A percentile compares a stretch with the other conserved stretches of the same genome.
phyloP scores from a whole-genome alignment of 352 stramenopile species.

The Globisporangium nunn region DNA sequence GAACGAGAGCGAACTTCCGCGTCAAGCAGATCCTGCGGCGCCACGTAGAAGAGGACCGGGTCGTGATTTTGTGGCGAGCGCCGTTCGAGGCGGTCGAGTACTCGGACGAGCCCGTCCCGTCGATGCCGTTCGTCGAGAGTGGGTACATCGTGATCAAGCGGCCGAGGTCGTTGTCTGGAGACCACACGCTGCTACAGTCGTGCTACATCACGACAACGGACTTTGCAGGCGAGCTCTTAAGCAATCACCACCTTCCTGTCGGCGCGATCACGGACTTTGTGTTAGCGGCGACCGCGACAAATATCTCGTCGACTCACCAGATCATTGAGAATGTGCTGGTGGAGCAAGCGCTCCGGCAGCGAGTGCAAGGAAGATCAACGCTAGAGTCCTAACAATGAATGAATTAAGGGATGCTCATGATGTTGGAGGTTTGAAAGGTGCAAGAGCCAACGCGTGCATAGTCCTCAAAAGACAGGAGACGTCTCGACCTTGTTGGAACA shows the following conservation, averaged over 20 bases:
- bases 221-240: neutral
- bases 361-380: neutral
- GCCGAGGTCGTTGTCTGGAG: neutral
- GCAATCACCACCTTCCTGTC: constrained; percentile 16
- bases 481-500: too few species aligned
- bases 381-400: neutral
- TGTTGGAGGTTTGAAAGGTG: neutral
- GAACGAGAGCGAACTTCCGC: constrained; percentile 35
- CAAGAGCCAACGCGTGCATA: too few species aligned
- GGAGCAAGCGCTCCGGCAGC: constrained; percentile 10
- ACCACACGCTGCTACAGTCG: neutral
- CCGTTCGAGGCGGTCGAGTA: neutral
- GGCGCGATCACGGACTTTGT: constrained; percentile 38
- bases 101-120: neutral
- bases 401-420: neutral
- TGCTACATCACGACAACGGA: neutral
- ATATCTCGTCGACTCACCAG: constrained; percentile 22
- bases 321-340: constrained; percentile 53
- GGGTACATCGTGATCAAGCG: neutral
- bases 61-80: neutral
- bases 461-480: too few species aligned
- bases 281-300: constrained; percentile 22
- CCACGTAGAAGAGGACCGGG: constrained; percentile 13
- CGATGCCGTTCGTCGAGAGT: neutral
- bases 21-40: constrained; percentile 43